Percentiles rank a stretch among this genome's conserved stretches.
Evolutionary conservation across 441 rosid species (phyloP).

Genomic region (Corymbia calophylla): DNA sequence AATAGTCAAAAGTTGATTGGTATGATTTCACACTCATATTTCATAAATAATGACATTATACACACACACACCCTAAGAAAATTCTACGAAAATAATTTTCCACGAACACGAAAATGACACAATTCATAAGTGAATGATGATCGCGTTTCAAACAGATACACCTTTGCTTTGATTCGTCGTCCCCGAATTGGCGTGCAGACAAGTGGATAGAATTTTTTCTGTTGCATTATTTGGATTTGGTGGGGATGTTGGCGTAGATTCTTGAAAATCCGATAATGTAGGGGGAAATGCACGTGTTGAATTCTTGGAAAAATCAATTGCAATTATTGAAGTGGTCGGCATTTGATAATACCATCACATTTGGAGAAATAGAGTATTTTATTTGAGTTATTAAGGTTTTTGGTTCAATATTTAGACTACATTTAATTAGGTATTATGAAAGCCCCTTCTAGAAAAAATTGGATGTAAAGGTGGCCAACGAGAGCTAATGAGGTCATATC

Average conservation of each 20-base stretch:
- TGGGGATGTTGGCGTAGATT: neutral
- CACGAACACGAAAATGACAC: neutral
- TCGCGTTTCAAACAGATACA: neutral
- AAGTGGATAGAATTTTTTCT: neutral
- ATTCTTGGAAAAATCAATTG: neutral
- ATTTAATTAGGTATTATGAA: too few relatives aligned
- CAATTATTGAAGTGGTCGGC: neutral
- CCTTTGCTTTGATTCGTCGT: neutral
- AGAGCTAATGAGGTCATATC: fast-evolving
- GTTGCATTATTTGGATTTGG: neutral
- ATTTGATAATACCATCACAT: neutral
- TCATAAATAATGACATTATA: neutral
- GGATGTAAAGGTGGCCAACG: neutral
- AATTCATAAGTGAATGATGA: neutral
- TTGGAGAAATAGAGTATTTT: neutral
- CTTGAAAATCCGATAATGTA: neutral
- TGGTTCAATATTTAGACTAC: neutral
- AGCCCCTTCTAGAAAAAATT: too few relatives aligned
- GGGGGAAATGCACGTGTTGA: neutral
- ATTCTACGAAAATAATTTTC: neutral
- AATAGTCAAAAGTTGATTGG: neutral
- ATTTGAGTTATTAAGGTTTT: neutral
- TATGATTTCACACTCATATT: neutral
- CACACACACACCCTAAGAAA: neutral
- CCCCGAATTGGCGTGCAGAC: neutral